Conservation (phyloP, 306 rosid species). For the Corylus avellana region DNA sequence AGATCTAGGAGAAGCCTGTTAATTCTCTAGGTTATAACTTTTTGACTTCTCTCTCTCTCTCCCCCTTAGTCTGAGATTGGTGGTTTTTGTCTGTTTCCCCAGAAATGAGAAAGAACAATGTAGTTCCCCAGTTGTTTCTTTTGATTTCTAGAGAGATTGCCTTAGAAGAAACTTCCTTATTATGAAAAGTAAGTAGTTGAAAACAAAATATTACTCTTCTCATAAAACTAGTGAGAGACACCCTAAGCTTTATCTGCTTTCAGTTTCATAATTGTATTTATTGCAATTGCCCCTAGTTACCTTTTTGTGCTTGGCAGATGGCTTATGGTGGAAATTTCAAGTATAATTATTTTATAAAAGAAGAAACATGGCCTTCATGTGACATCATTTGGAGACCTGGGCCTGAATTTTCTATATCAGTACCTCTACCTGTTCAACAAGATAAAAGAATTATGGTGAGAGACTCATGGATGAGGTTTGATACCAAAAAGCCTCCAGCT, state of each 20-base stretch:
- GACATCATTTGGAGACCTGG: constrained; percentile 87
- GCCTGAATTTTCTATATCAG: constrained; percentile 81
- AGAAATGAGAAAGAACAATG: constrained; percentile 2
- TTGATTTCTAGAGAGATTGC: not conserved
- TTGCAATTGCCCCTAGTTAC: constrained; percentile 21
- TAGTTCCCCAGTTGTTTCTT: not conserved
- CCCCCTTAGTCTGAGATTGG: not conserved
- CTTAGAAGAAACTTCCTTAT: not conserved
- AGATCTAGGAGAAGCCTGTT: not conserved
- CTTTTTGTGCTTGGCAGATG: constrained; percentile 53
- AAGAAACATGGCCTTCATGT: constrained; percentile 52
- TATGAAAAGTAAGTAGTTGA: constrained; percentile 3
- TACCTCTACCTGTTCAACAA: constrained; percentile 49
- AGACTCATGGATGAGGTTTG: constrained; percentile 80
- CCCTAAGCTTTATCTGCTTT: constrained; percentile 21
- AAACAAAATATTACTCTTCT: not conserved
- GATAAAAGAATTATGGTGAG: constrained; percentile 54
- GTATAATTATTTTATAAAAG: constrained; percentile 83
- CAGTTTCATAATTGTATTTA: constrained; percentile 12
- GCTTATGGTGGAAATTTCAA: constrained; percentile 69
- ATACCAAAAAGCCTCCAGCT: constrained; percentile 42
- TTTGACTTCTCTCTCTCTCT: not conserved
- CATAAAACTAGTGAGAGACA: not conserved
- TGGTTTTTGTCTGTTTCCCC: not conserved
- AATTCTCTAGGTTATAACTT: not conserved